These are phyloP conservation scores for Kuraishia hungarica DNA, from an alignment of 805 yeast genomes.

Conservation along the genomic window DNA sequence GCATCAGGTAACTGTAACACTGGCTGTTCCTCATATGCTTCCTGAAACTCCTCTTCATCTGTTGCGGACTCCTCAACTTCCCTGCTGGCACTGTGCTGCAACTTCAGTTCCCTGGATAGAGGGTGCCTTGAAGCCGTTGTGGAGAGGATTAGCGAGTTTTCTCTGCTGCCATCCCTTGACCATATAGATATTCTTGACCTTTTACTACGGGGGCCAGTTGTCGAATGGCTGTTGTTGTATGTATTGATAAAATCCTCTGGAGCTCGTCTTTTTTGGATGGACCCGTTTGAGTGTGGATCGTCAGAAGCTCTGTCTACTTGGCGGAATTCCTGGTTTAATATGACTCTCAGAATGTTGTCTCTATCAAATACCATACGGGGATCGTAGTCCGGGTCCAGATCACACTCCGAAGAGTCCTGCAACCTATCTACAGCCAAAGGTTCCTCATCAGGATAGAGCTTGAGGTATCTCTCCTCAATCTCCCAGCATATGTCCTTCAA, in stretches of 20 bases:
- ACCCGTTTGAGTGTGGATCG: background rate
- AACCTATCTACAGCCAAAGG: slow-evolving; percentile 47
- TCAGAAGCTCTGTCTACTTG: background rate
- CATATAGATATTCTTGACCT: background rate
- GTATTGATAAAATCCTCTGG: background rate
- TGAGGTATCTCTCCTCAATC: slow-evolving; percentile 44
- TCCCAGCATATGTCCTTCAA: slow-evolving; percentile 44
- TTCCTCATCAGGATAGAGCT: slow-evolving; percentile 57
- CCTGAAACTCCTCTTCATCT: background rate
- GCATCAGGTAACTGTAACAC: background rate
- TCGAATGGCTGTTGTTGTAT: background rate
- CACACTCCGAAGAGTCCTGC: slow-evolving; percentile 64
- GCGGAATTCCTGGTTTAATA: slow-evolving; percentile 32
- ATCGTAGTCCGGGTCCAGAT: slow-evolving; percentile 68
- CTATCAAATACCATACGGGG: slow-evolving; percentile 57
- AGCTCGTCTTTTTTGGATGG: background rate
- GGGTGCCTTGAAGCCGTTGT: background rate
- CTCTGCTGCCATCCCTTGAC: background rate
- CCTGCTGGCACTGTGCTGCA: background rate
- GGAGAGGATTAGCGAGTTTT: background rate
- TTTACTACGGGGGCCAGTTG: background rate
- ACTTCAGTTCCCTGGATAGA: background rate
- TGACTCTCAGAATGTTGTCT: slow-evolving; percentile 36
- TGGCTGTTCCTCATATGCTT: background rate
- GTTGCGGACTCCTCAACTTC: background rate